Conservation (phyloP, 1,284 basidiomycete genomes). For the Meira nashicola region DNA sequence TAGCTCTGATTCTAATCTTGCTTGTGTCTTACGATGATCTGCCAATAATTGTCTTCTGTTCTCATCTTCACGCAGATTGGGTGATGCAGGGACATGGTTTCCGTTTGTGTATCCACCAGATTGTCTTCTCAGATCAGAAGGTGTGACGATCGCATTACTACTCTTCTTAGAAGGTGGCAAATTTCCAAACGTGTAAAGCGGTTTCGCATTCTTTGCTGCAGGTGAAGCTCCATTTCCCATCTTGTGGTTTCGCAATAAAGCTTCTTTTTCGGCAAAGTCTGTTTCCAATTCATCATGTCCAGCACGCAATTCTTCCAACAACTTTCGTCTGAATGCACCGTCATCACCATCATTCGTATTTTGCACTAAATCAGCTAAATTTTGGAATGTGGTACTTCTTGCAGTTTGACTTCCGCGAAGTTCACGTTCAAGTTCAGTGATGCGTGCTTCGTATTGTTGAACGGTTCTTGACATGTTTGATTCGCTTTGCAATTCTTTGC, state of each 20-base stretch:
- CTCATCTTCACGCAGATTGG: constrained; percentile 9
- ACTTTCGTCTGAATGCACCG: constrained; percentile 62
- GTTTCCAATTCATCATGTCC: constrained; percentile 48
- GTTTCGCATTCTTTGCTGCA: constrained; percentile 19
- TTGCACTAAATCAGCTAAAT: constrained; percentile 40
- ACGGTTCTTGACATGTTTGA: constrained; percentile 67
- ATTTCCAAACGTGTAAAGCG: constrained; percentile 29
- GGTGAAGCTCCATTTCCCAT: background rate
- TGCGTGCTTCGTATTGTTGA: constrained; percentile 65
- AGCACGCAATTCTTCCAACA: constrained; percentile 65
- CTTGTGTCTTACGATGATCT: constrained; percentile 58
- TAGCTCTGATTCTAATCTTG: constrained; percentile 16
- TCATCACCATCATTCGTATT: constrained; percentile 53
- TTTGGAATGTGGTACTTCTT: constrained; percentile 50
- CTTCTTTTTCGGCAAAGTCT: constrained; percentile 46
- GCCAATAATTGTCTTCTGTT: constrained; percentile 54
- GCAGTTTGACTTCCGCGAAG: constrained; percentile 47
- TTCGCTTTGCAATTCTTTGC: constrained; percentile 64
- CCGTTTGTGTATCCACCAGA: background rate
- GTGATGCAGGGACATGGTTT: constrained; percentile 1
- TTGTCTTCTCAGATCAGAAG: background rate
- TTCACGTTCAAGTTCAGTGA: constrained; percentile 62
- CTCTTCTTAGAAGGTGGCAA: constrained; percentile 9
- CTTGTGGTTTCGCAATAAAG: constrained; percentile 35
- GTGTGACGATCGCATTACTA: constrained; percentile 6